These are phyloP conservation scores for Corynascus novoguineensis DNA, from an alignment of 495 filamentous ascomycete genomes.

Conservation along the genomic window DNA sequence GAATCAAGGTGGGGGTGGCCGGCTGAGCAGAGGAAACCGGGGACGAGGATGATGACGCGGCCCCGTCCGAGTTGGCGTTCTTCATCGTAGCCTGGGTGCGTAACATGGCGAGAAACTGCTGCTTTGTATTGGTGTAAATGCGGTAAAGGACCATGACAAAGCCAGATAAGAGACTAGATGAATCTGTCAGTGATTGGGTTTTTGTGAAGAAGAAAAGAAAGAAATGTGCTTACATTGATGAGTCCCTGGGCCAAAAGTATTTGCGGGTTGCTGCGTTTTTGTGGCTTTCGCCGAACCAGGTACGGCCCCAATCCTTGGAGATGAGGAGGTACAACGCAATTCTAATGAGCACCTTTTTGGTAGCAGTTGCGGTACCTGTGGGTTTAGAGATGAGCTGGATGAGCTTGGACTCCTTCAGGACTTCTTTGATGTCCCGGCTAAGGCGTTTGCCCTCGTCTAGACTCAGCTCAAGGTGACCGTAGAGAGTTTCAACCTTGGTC, in stretches of 20 bases:
- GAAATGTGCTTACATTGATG: constrained; percentile 12
- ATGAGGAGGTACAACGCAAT: constrained; percentile 16
- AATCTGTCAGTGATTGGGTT: constrained; percentile 7
- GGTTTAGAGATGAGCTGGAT: not conserved
- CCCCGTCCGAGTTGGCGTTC: not conserved
- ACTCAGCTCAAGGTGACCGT: constrained; percentile 13
- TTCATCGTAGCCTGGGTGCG: not conserved
- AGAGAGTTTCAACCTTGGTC: constrained; percentile 10
- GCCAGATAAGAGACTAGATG: constrained; percentile 11
- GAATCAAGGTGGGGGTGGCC: not conserved
- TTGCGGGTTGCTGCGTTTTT: constrained; percentile 2
- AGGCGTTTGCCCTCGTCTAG: constrained; percentile 10
- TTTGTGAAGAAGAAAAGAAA: not conserved
- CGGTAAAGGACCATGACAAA: constrained; percentile 18
- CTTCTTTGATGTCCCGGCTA: constrained; percentile 1
- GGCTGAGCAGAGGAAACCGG: not conserved
- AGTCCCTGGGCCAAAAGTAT: constrained; percentile 18
- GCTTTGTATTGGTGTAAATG: not conserved
- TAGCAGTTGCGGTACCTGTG: not conserved
- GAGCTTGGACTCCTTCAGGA: constrained; percentile 6
- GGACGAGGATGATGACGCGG: not conserved
- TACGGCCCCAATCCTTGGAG: constrained; percentile 9
- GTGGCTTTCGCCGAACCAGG: constrained; percentile 15
- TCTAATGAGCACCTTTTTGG: constrained; percentile 6
- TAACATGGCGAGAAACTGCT: not conserved